Evolutionary conservation across 768 basidiomycete genomes (phyloP), one percentile per base, ranked within the genome.

Genomic region (Mycena sanguinolenta): DNA sequence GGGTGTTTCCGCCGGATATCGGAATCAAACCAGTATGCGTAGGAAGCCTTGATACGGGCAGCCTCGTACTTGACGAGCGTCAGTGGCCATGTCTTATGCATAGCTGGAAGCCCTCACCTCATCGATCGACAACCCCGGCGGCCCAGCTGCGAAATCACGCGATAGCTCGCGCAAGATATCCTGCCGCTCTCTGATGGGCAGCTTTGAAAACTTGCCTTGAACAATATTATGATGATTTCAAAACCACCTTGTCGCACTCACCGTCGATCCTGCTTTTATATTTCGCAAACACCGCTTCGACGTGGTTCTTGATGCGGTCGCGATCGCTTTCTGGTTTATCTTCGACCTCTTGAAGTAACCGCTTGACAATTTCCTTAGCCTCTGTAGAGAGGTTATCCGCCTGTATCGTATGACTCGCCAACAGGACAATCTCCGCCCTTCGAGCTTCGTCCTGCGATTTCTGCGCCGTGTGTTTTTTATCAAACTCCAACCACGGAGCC

Each of bases 141-240:
- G 69, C 13, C 63, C 54, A 28, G 76, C 72, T 8, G 80, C 79
- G 72, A 90, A 90, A 50, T 79, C 66, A 60, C 76, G 78, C 5
- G 90, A 89, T 30, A 86, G 72, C 27, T 75, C 72, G 10, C 89
- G 85, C n/a, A 89, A 76, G 23, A 80, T 76, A 70, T 91, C 87
- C 73, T 91, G 90, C 7, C 89, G 83, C 10, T 75, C 73, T 73
- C 87, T 83, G 63, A 89, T 89, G 0, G 81, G 81, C 8, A 82
- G 76, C 0, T 72, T 73, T 7, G 84, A 83, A 70, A 83, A 84
- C 8, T 69, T 70, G 66, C 16, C 10, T n/a, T n/a, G 52, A 59
- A 10, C 58, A 10, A 28, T 50, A 53, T 10, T 30, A 17, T 61
- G 59, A 50, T 84, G 83, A 9, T 23, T 23, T 13, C 13, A 32